Conservation (phyloP, 2,329 filamentous ascomycete genomes). For the Pezicula neosporulosa region DNA sequence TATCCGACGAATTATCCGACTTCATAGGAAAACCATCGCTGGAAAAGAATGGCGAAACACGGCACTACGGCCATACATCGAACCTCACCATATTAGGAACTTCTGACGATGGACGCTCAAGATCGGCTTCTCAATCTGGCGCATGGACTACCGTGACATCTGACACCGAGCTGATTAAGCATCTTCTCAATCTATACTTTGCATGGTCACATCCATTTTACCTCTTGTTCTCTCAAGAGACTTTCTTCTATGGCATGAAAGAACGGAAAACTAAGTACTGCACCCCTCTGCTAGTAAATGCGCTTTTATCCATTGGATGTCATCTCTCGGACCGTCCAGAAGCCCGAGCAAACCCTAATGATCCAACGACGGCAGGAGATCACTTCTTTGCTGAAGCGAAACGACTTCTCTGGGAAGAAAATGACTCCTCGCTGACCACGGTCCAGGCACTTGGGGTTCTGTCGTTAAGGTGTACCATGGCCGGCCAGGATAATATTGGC, state of each 20-base stretch:
- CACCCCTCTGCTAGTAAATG: slow-evolving; percentile 38
- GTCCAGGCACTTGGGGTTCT: slow-evolving; percentile 73
- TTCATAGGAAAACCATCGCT: slow-evolving; percentile 8
- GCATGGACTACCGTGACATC: slow-evolving; percentile 59
- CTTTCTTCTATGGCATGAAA: slow-evolving; percentile 14
- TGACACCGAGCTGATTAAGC: slow-evolving; percentile 55
- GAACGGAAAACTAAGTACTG: slow-evolving; percentile 16
- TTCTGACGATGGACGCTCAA: slow-evolving; percentile 1
- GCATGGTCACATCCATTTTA: slow-evolving; percentile 75
- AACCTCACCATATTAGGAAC: slow-evolving; percentile 7
- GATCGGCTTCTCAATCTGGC: slow-evolving; percentile 3
- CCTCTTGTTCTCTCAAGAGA: slow-evolving; percentile 56
- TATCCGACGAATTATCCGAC: slow-evolving; percentile 9
- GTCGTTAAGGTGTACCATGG: slow-evolving; percentile 69
- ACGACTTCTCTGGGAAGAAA: slow-evolving; percentile 51
- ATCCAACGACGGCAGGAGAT: slow-evolving; percentile 65
- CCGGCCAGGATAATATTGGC: slow-evolving; percentile 66
- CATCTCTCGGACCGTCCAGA: slow-evolving; percentile 64
- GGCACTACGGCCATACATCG: slow-evolving; percentile 18
- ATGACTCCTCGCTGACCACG: slow-evolving; percentile 63
- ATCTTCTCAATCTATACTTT: slow-evolving; percentile 64
- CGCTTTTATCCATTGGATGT: slow-evolving; percentile 50
- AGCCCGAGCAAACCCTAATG: slow-evolving; percentile 58
- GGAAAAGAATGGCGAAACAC: slow-evolving; percentile 4
- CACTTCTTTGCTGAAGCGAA: slow-evolving; percentile 71